Evolutionary conservation across 345 rosid species (phyloP), one percentile per base, ranked within the genome.

Genomic region (Populus nigra): DNA sequence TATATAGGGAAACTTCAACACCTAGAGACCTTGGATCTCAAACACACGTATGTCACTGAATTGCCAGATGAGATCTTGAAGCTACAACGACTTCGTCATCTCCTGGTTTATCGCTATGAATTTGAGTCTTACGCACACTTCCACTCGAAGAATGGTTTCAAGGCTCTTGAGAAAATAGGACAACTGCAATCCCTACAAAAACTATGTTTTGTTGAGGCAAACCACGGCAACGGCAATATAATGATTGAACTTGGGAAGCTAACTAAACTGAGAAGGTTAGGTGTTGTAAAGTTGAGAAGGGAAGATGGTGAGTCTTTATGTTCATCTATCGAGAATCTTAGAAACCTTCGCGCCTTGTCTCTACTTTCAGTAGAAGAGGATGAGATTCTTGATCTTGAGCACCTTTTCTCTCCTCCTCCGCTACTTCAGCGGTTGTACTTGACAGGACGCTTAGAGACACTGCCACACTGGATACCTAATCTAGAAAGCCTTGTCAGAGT

Each of bases 371-470:
- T 63, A 1, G 80, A 69, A 17, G 80, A 69, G 11, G 74, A 86
- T 9, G 86, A 83, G 74, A 38, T 83, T 18, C 71, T 86, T 31
- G 88, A 86, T 77, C 83, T 86, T 49, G 61, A 83, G 6, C 79
- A 83, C 79, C 81, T 78, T 5, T 45, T 73, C 18, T 79, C 80
- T 18, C 86, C 88, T 49, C 86, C 86, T 13, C 84, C 39, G 55
- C 66, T 80, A 7, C 86, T 85, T 25, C 76, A 81, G 50, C 68
- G 85, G 39, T 72, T 83, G 8, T 86, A 81, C 81, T 72, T 86
- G 71, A 72, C 59, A 25, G 86, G 88, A 41, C 76, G 79, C 2
- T 68, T 86, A 23, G 75, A 78, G 71, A 43, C 68, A n/a, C 23
- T 86, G 65, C 85, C 86, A 12, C 61, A 71, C 49, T 86, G 86